Base-by-base conservation (phyloP, 1,284 basidiomycete species). In the Leucocoprinus gongylophorus region DNA sequence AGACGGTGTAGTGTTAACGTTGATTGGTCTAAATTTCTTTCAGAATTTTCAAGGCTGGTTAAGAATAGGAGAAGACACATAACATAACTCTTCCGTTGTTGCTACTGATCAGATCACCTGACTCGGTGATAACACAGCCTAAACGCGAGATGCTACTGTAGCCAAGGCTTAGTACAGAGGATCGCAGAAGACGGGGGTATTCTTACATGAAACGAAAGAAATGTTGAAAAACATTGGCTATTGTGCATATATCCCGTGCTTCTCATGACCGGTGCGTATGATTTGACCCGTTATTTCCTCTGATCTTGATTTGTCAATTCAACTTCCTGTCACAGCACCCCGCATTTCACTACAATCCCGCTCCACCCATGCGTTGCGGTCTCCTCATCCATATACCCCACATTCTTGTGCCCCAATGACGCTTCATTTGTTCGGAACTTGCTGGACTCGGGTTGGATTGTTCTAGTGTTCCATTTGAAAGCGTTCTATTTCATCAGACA, bases 221-320 rank as follows among this genome's bases (percentile, higher is more conserved):
- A 97, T 97, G 86, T 70, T 97, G 54, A 89, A 82, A 70, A 64
- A 2, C 90, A 97, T 66, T 97, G 94, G 92, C 60, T 85, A 15
- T 68, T 90, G 28, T 91, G 85, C 66, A 83, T 97, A 55, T 97
- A 95, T 65, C 88, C 87, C 1, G 74, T 88, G 8, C 64, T 91
- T 41, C 72, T 91, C 46, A 88, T 89, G 85, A 81, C 81, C 2
- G 86, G 85, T 85, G 57, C 21, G 81, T 67, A 20, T 20, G 6
- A 3, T n/a, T 17, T 15, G 15, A 3, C 17, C 3, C 6, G 23
- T 47, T 15, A 18, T 45, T 4, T 10, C 8, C 20, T 9, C 42
- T 30, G 13, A 15, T 26, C 17, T 21, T 37, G n/a, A 17, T 5
- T 17, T 17, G 13, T n/a, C 7, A 88, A 6, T 93, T 97, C 79